Base-by-base conservation (phyloP, 495 filamentous ascomycete species). In the Podospora pseudopauciseta region DNA sequence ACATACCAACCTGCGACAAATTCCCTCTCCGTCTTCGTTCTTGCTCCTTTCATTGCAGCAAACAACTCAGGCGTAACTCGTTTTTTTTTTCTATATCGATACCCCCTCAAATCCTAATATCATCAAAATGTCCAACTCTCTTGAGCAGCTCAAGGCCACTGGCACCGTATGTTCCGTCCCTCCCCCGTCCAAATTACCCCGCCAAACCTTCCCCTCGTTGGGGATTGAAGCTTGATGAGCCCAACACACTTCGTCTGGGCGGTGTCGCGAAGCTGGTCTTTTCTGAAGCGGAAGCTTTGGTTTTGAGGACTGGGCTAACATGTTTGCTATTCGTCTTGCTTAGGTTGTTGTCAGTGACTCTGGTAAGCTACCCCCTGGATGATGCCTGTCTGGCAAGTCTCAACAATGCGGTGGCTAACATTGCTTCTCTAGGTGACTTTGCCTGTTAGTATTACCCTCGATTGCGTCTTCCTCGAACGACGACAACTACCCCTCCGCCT, bases 281-380 rank as follows among this genome's bases (percentile, higher is more conserved):
- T 9, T 58, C 19, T 20, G 23, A 20, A 58, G 56, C 30, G 34
- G 11, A 27, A 61, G 27, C 39, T 49, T 49, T 49, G 39, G 13
- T 49, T 13, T 11, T 49, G 39, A 49, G 7, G 39, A 16, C 9
- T 49, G 39, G n/a, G 13, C 20, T 7, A 19, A 30, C 18, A 49
- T 49, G 64, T 5, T 60, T 32, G 65, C n/a, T 55, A 0, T 32
- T 54, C 9, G n/a, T 16, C 18, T 30, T 7, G 3, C 9, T 11
- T 74, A 94, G 89, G 92, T 91, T 67, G 94, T 97, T 76, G 93
- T 97, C 80, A 94, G 92, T 81, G 95, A 98, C 84, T 96, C 93
- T 80, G 95, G 94, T 89, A 90, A 90, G 88, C 75, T 66, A 39
- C 49, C 16, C 53, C n/a, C 55, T 58, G 55, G 55, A 58, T 26